These are phyloP conservation scores for Castanea crenata DNA, from an alignment of 306 rosid genomes.

Conservation along the genomic window DNA sequence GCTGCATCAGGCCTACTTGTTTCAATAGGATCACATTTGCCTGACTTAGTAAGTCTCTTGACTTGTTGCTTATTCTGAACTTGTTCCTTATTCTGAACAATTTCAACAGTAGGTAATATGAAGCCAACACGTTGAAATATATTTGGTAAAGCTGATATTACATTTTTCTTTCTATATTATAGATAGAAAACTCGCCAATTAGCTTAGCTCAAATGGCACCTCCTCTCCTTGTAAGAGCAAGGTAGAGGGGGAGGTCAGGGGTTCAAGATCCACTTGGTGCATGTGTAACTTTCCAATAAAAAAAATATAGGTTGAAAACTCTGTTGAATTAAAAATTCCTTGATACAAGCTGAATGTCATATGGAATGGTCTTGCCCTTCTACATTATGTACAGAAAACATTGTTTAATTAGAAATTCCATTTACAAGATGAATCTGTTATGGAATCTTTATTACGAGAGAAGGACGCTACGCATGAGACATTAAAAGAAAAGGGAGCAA, in stretches of 20 bases:
- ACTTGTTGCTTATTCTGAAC: not conserved
- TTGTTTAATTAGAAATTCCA: not conserved
- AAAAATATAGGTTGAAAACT: not conserved
- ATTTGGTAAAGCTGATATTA: not conserved
- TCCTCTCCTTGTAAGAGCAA: too few relatives aligned
- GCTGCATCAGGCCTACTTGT: slow-evolving; percentile 89
- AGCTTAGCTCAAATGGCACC: too few relatives aligned
- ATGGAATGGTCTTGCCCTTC: not conserved
- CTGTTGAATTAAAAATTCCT: not conserved
- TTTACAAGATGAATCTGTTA: not conserved
- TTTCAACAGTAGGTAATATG: not conserved
- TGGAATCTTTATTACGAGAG: not conserved
- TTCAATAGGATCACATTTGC: slow-evolving; percentile 85
- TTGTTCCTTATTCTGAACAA: not conserved
- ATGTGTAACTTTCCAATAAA: too few relatives aligned
- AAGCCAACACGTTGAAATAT: not conserved
- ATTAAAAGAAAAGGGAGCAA: not conserved
- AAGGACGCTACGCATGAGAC: not conserved
- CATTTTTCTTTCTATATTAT: not conserved
- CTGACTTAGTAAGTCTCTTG: slow-evolving; percentile 75
- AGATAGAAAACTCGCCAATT: not conserved
- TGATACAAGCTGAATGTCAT: not conserved
- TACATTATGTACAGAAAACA: not conserved
- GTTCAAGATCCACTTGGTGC: too few relatives aligned
- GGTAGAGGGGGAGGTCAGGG: too few relatives aligned